Base-by-base conservation (phyloP, 2,329 filamentous ascomycete species). In the Ceratocystis diversiconidia region DNA sequence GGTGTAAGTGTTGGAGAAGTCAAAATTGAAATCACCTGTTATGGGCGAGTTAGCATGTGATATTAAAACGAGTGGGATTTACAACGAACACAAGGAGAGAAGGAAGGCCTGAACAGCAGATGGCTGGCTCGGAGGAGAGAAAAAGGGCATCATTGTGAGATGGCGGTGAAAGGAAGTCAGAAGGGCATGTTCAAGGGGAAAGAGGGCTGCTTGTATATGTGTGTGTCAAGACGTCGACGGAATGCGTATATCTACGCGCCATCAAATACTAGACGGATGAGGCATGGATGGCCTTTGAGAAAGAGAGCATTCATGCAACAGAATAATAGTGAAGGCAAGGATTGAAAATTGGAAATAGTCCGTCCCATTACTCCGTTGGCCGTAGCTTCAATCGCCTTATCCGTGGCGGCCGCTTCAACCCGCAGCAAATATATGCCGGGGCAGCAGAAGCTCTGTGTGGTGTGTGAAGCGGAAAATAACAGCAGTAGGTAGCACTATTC, bases 1-100 rank as follows among this genome's bases (percentile, higher is more conserved):
- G 22, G 46, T 32, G 70, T 70, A 72, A 69, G 79, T 79, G 69
- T 79, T 78, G 68, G 76, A 74, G 68, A 78, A 79, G 72, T 76
- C 77, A 52, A 67, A 67, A 63, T 67, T 65, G 60, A 65, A 67
- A 50, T 67, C 66, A 59, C 62, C 66, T 67, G 63, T 15, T 5
- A 36, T 52, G 12, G 17, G 48, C n/a, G 52, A 28, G 63, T 67
- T 61, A 67, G 66, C 52, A 67, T 60, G 62, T 63, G 30, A 43
- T 59, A 60, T 65, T 69, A 65, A 62, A 60, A 55, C 41, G 19
- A 5, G 50, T 17, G 19, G 50, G 12, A 19, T 55, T 28, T 55
- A 55, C 50, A 25, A 55, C 50, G 50, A 10, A 55, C 50, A 55
- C 50, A 55, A 55, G 50, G 50, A 25, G 25, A 55, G 15, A 12